These are phyloP conservation scores for Kwoniella newhampshirensis DNA, from an alignment of 768 basidiomycete species.

Conservation along the genomic window DNA sequence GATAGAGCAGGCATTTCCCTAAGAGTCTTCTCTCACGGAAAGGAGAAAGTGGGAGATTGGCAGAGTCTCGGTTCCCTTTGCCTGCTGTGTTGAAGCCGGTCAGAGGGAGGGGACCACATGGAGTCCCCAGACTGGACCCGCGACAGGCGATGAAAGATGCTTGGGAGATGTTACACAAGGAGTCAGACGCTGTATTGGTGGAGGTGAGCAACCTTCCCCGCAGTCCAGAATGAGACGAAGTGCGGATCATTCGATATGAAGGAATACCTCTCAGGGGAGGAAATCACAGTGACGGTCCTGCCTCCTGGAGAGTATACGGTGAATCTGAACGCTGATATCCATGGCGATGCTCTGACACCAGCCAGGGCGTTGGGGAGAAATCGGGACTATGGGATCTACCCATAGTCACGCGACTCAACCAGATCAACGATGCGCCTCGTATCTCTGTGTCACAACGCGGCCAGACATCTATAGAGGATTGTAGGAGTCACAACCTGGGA, in stretches of 20 bases:
- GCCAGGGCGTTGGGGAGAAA: conserved; percentile 31
- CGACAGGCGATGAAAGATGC: conserved; percentile 20
- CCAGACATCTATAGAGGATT: too few species aligned
- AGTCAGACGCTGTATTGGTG: conserved; percentile 34
- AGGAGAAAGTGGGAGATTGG: conserved; percentile 2
- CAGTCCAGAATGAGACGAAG: background rate
- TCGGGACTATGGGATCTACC: conserved; percentile 39
- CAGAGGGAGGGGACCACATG: conserved; percentile 47
- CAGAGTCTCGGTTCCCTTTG: conserved; percentile 15
- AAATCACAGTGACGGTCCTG: conserved; percentile 48
- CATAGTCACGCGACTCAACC: conserved; percentile 40
- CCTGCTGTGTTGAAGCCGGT: conserved; percentile 47
- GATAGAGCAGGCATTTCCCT: conserved; percentile 26
- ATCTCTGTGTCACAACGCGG: too few species aligned
- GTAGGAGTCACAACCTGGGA: conserved; percentile 48
- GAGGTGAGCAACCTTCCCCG: conserved; percentile 26
- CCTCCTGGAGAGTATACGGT: conserved; percentile 45
- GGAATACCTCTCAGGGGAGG: conserved; percentile 43
- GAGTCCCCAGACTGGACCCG: conserved; percentile 32
- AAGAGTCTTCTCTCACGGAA: conserved; percentile 8
- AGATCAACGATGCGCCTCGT: conserved; percentile 30
- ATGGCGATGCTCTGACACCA: background rate
- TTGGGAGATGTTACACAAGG: conserved; percentile 15
- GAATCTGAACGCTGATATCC: too few species aligned
- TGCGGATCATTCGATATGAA: background rate